Evolutionary conservation across 1,139 yeast species (phyloP).

Genomic region (Blastobotrys malaysiensis): DNA sequence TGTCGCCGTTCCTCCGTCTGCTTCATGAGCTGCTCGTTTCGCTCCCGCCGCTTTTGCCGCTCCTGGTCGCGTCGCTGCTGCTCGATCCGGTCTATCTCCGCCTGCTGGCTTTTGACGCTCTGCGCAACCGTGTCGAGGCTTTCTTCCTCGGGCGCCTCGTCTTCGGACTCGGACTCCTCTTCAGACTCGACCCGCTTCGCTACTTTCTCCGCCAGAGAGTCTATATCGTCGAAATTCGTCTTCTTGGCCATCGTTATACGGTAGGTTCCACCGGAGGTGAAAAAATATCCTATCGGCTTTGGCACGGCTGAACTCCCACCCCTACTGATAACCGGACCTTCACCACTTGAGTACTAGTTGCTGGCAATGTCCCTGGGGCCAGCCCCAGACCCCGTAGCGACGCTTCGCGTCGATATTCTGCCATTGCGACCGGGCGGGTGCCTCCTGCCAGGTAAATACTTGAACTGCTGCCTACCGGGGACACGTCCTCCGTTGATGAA

Average conservation of each 20-base stretch:
- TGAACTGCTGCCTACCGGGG: too few relatives aligned
- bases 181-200: slow-evolving; percentile 4
- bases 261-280: neutral
- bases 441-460: too few relatives aligned
- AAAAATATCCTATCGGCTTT: neutral
- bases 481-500: too few relatives aligned
- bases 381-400: too few relatives aligned
- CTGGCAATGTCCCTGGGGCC: too few relatives aligned
- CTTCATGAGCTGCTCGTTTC: slow-evolving; percentile 16
- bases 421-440: too few relatives aligned
- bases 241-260: neutral
- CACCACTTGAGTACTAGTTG: too few relatives aligned
- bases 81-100: slow-evolving; percentile 8
- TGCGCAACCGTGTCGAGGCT: slow-evolving; percentile 15
- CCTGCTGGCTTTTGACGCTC: slow-evolving; percentile 6
- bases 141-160: slow-evolving; percentile 26
- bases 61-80: slow-evolving; percentile 14
- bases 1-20: slow-evolving; percentile 14
- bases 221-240: neutral
- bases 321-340: neutral
- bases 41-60: slow-evolving; percentile 18
- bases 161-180: slow-evolving; percentile 15
- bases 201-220: neutral
- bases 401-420: too few relatives aligned
- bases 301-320: neutral